Evolutionary conservation across 2,329 filamentous ascomycete species (phyloP), one percentile per base, ranked within the genome.

Genomic region (Hymenoscyphus salicellus): DNA sequence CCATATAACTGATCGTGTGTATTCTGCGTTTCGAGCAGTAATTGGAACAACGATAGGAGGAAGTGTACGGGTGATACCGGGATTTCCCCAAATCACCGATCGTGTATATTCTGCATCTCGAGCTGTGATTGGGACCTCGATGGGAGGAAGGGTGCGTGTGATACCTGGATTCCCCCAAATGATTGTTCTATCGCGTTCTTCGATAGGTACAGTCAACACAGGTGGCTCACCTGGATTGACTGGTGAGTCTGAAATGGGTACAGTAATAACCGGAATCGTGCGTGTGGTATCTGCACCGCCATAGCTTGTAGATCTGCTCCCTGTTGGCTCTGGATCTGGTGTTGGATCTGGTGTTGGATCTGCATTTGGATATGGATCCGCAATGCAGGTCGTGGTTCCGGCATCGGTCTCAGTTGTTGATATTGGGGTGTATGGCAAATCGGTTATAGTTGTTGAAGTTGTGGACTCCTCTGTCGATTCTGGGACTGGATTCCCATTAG

Each of bases 21-120:
- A 32, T 38, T 32, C 60, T 33, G 26, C 61, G 3, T 59, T 49
- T n/a, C 56, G 38, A 11, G 28, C 41, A 5, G 46, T 43, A 28
- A 63, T 28, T 5, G 63, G 63, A 14, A 62, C 59, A 10, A 55
- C 62, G 16, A 65, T 30, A 14, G 55, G 23, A 11, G 63, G 56
- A 20, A 65, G 41, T 4, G 55, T 38, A 17, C 60, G 41, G 2
- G 63, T 65, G 14, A 26, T 60, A 36, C 26, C 52, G 4, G 60
- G n/a, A 23, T 32, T 32, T 8, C 30, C 23, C 46, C 43, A 61
- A n/a, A 55, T 28, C 14, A 56, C 60, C 7, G 60, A 61, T 20
- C 60, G 32, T 4, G 60, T 61, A 10, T 52, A 32, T 38, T 32
- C 60, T 33, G 26, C 61, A 3, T 59, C 33, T n/a, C 56, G 38